A percentile compares a stretch with the other conserved stretches of the same genome.
These are phyloP conservation scores for Colletotrichum musae DNA, from an alignment of 2,329 filamentous ascomycete species.

Conservation along the genomic window DNA sequence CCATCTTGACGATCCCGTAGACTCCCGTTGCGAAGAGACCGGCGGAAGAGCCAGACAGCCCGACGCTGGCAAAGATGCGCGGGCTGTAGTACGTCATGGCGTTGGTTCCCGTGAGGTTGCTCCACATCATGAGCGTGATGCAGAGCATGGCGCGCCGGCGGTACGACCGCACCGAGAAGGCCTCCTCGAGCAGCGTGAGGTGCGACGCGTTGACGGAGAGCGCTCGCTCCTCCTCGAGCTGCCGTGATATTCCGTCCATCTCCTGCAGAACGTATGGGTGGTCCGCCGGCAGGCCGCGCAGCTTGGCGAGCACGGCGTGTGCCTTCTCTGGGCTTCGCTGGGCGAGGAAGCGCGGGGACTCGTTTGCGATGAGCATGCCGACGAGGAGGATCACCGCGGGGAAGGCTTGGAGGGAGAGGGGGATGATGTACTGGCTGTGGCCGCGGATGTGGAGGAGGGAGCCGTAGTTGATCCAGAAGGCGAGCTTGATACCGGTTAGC, in stretches of 20 bases:
- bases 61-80: constrained; percentile 72
- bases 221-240: constrained; percentile 43
- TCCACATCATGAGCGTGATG: constrained; percentile 44
- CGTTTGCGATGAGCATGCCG: constrained; percentile 52
- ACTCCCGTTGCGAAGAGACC: constrained; percentile 77
- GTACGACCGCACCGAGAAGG: constrained; percentile 42
- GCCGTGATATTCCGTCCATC: constrained; percentile 46
- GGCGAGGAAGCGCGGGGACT: constrained; percentile 55
- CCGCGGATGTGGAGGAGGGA: constrained; percentile 45
- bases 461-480: constrained; percentile 56
- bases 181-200: constrained; percentile 39
- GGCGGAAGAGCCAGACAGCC: constrained; percentile 64
- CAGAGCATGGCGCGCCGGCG: constrained; percentile 45
- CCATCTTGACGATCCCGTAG: constrained; percentile 78
- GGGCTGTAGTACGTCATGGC: constrained; percentile 73
- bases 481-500: constrained; percentile 46
- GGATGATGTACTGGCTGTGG: constrained; percentile 56
- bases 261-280: constrained; percentile 56
- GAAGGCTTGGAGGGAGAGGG: constrained; percentile 58
- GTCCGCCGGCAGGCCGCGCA: constrained; percentile 57
- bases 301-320: constrained; percentile 66
- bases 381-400: constrained; percentile 54
- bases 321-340: constrained; percentile 78
- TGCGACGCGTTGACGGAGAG: constrained; percentile 9
- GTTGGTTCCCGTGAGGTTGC: constrained; percentile 49